Evolutionary conservation across 345 rosid species (phyloP).

Genomic region (Hirschfeldia incana): DNA sequence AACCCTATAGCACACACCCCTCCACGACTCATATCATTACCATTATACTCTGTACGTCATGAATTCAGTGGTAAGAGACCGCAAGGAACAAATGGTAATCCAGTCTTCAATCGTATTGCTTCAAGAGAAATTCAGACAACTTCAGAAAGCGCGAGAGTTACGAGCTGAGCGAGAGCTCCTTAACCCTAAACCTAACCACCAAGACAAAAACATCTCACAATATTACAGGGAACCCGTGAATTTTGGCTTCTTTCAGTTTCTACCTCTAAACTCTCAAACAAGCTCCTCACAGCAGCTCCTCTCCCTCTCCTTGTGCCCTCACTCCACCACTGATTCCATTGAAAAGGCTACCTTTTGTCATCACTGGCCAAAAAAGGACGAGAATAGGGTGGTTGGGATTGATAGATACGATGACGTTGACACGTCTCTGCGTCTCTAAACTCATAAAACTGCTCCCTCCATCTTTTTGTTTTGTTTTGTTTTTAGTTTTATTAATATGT

Average conservation of each 20-base stretch:
- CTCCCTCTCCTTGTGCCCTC: conserved; percentile 31
- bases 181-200: conserved; percentile 39
- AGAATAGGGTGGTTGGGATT: conserved; percentile 35
- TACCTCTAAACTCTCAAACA: conserved; percentile 40
- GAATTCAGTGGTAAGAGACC: conserved; percentile 51
- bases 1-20: conserved; percentile 22
- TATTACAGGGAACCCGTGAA: conserved; percentile 43
- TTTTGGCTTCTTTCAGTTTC: conserved; percentile 50
- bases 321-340: conserved; percentile 15
- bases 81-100: conserved; percentile 44
- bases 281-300: conserved; percentile 39
- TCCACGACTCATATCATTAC: conserved; percentile 22
- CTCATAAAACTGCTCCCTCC: background rate
- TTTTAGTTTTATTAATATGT: conserved; percentile 24
- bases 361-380: conserved; percentile 36
- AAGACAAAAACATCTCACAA: conserved; percentile 27
- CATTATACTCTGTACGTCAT: conserved; percentile 13
- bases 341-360: conserved; percentile 39
- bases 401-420: conserved; percentile 52
- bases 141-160: conserved; percentile 63
- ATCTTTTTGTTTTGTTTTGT: background rate
- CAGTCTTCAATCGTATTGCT: conserved; percentile 69
- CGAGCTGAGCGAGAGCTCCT: conserved; percentile 61
- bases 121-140: conserved; percentile 73
- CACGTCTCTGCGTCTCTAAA: conserved; percentile 75